Percentiles rank a stretch among this genome's conserved stretches.
These are phyloP conservation scores for Neurospora sp. DNA, from an alignment of 495 filamentous ascomycete genomes.

Conservation along the genomic window DNA sequence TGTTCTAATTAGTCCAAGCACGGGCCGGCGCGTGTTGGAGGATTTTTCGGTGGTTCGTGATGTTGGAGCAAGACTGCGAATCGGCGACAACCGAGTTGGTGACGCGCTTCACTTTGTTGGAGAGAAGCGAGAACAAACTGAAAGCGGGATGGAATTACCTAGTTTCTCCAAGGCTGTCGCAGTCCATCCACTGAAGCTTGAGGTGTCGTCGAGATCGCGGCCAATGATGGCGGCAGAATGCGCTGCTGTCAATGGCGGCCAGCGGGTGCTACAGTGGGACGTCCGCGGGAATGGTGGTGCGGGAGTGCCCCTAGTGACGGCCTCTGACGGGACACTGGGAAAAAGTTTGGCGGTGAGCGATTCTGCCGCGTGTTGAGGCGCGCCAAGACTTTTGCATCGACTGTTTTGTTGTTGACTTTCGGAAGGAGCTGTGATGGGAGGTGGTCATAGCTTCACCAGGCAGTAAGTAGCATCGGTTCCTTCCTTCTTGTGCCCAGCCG, in stretches of 20 bases:
- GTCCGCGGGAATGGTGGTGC: not conserved
- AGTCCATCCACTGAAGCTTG: not conserved
- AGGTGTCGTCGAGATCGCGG: not conserved
- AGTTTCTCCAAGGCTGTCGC: not conserved
- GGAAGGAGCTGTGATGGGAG: not conserved
- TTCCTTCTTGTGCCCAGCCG: not conserved
- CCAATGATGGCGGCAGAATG: not conserved
- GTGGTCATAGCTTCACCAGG: slow-evolving; percentile 6
- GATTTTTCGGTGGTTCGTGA: not conserved
- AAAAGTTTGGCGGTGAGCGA: slow-evolving; percentile 21
- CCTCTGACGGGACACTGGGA: slow-evolving; percentile 2
- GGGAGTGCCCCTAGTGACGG: not conserved
- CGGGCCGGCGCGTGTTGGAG: not conserved
- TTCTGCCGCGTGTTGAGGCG: slow-evolving; percentile 15
- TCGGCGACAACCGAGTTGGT: not conserved
- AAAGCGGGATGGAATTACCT: not conserved
- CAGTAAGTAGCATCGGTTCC: not conserved
- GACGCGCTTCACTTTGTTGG: not conserved
- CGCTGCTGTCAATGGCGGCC: slow-evolving; percentile 12
- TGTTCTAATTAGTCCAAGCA: not conserved
- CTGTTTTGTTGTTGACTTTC: not conserved
- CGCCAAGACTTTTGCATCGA: not conserved
- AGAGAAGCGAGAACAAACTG: not conserved
- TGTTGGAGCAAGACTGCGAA: not conserved
- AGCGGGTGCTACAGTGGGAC: not conserved